Base-by-base conservation (phyloP, 78 protist species). In the Corallochytrium limacisporum region DNA sequence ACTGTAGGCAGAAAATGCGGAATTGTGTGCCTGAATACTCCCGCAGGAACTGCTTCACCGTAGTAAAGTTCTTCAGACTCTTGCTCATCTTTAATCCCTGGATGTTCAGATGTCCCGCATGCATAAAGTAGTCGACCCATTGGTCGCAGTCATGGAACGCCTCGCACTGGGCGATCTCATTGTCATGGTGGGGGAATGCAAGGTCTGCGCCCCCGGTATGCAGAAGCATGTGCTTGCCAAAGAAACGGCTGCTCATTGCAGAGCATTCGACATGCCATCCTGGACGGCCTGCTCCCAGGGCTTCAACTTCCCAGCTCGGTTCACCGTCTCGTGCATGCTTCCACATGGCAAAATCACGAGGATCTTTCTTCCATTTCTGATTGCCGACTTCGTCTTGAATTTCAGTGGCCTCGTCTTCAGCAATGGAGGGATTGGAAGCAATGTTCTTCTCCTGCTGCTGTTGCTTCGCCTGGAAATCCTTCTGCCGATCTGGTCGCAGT, bases 231-330 rank as follows among this genome's bases (percentile, higher is more conserved):
- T 56, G 31, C 4, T 50, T n/a, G 24, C 88, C 90, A 8, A 88
- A 28, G 1, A 61, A 22, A 16, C n/a, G n/a, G 47, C 57, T 51
- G 2, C 84, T 39, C 97, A 97, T 94, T 29, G 82, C 99, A n/a
- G 95, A 82, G 91, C 99, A 97, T 69, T 97, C 99, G 47, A 95
- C 93, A 79, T 97, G 99, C 99, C 99, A 97, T 15, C 99, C 99
- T 15, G 99, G 99, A 24, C 99, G 68, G 37, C 99, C 99, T 2
- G 2, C 36, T 28, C 98, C 99, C 94, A 92, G 92, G n/a, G 90
- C 87, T 7, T 72, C 49, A 35, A 8, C 42, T 39, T 55, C 55
- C 79, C 20, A 16, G 10, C 8, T 33, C 16, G 94, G 42, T 15
- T 0, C 62, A 9, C 42, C 40, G 9, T 32, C 36, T 50, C 82